These are phyloP conservation scores for Kuraishia cidri DNA, from an alignment of 805 yeast species.

Conservation along the genomic window DNA sequence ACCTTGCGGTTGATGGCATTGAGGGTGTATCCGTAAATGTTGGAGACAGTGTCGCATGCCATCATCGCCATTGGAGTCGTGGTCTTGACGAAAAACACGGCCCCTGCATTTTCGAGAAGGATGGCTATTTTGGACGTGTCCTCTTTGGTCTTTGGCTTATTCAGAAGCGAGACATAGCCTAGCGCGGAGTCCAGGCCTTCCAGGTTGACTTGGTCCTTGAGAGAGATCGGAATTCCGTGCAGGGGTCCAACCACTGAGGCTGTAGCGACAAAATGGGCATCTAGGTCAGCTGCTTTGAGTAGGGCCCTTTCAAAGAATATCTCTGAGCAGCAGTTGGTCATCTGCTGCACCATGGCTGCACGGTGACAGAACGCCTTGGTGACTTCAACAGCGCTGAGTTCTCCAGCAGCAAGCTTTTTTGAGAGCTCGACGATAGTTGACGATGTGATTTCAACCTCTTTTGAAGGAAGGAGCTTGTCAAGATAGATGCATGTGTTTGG, in stretches of 20 bases:
- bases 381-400: constrained; percentile 9
- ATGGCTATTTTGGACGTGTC: constrained; percentile 11
- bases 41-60: constrained; percentile 48
- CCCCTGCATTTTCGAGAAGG: constrained; percentile 9
- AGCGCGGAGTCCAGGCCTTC: constrained; percentile 22
- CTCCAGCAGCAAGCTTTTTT: constrained; percentile 5
- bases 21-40: constrained; percentile 39
- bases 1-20: constrained; percentile 42
- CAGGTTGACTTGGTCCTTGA: constrained; percentile 38
- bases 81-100: constrained; percentile 44
- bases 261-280: constrained; percentile 6
- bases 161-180: constrained; percentile 8
- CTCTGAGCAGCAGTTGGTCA: constrained; percentile 15
- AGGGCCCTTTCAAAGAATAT: constrained; percentile 14
- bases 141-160: constrained; percentile 2
- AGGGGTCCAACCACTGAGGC: constrained; percentile 12
- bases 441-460: constrained; percentile 12
- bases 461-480: constrained; percentile 11
- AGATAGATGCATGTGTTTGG: constrained; percentile 13
- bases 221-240: constrained; percentile 29
- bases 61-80: constrained; percentile 49
- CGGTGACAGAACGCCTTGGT: constrained; percentile 16
- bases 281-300: constrained; percentile 11
- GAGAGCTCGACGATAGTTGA: constrained; percentile 11
- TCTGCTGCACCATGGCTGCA: constrained; percentile 18